phyloP scores from a whole-genome alignment of 257 asterid species.

The Solanum pimpinellifolium region DNA sequence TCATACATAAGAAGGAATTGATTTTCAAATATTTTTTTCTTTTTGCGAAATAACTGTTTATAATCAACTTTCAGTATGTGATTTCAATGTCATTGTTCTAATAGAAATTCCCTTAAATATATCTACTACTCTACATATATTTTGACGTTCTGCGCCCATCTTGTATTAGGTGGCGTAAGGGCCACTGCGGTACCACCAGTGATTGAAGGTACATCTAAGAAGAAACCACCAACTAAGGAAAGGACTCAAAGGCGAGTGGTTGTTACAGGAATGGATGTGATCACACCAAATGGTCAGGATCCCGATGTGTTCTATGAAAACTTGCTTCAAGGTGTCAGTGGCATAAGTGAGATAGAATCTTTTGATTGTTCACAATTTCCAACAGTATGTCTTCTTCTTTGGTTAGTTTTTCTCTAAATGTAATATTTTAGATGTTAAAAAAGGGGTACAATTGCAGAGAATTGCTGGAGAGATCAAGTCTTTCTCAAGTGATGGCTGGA shows the following conservation, averaged over 20 bases:
- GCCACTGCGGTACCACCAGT: conserved; percentile 42
- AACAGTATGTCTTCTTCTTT: conserved; percentile 45
- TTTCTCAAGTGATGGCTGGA: conserved; percentile 58
- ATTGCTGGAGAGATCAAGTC: conserved; percentile 77
- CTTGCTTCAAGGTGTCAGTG: conserved; percentile 80
- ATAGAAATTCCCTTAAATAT: background rate
- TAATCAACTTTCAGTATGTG: background rate
- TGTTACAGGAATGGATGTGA: conserved; percentile 93
- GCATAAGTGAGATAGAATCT: conserved; percentile 78
- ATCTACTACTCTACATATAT: background rate
- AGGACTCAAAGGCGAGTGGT: conserved; percentile 51
- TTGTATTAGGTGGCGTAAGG: conserved; percentile 35
- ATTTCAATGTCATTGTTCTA: background rate
- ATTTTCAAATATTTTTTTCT: background rate
- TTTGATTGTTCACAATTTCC: conserved; percentile 80
- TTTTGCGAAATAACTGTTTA: background rate
- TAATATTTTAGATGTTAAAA: conserved; percentile 6
- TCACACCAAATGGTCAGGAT: conserved; percentile 70
- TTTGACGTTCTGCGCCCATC: background rate
- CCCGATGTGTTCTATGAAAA: conserved; percentile 71
- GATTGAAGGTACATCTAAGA: conserved; percentile 28
- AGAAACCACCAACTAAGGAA: conserved; percentile 48
- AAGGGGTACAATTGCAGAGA: conserved; percentile 30
- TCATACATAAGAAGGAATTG: background rate
- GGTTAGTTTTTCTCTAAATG: background rate